Percentiles rank a stretch among this genome's conserved stretches.
phyloP scores from a whole-genome alignment of 2,329 filamentous ascomycete species.

The Ophiostoma novo-ulmi region DNA sequence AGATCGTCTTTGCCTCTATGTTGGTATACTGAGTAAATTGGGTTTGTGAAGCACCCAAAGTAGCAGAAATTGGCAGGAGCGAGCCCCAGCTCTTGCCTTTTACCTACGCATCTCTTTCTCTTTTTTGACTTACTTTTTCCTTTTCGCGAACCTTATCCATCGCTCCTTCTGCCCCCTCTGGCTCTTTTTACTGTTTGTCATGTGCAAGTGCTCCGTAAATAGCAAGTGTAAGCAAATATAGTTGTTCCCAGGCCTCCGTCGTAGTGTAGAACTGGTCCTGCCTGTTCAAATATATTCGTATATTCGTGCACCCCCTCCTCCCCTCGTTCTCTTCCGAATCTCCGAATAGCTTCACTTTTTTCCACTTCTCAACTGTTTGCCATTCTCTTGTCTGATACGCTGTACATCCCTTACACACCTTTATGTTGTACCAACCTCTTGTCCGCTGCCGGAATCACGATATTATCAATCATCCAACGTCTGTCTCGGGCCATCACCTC shows the following conservation, averaged over 20 bases:
- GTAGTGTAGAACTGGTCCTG: conserved; percentile 6
- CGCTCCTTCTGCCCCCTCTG: not conserved
- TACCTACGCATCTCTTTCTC: not conserved
- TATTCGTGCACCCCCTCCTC: no score
- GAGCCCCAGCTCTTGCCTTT: conserved; percentile 18
- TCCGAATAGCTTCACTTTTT: conserved; percentile 18
- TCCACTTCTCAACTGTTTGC: not conserved
- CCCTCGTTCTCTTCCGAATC: not conserved
- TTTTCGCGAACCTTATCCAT: not conserved
- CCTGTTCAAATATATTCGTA: not conserved
- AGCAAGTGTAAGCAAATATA: not conserved
- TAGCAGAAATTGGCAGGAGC: conserved; percentile 13
- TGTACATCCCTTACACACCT: not conserved
- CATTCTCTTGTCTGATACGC: not conserved
- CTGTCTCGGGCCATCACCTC: not conserved
- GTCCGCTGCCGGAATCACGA: not conserved
- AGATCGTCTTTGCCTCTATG: conserved; percentile 20
- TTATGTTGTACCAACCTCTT: not conserved
- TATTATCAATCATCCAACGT: not conserved
- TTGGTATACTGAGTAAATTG: not conserved
- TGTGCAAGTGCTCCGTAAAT: not conserved
- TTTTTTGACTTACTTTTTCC: not conserved
- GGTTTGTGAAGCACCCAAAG: conserved; percentile 3
- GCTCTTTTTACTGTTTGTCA: not conserved
- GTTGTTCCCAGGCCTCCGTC: not conserved